Base-by-base conservation (phyloP, 129 eudicot genomes). In the Escallonia rubra region DNA sequence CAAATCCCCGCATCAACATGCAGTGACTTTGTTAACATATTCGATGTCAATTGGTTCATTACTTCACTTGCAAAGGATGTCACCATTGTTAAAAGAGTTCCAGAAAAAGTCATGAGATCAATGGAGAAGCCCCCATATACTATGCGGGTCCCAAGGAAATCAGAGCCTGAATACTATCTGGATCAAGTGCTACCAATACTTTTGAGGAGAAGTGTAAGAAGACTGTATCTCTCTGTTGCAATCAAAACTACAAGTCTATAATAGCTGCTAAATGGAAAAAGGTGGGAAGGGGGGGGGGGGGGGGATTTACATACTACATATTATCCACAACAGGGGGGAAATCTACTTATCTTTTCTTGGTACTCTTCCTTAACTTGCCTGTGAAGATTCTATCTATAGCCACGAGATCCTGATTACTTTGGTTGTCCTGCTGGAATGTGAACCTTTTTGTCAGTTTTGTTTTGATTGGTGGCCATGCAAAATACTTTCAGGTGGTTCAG, bases 121-220 rank as follows among this genome's bases (percentile, higher is more conserved):
- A 88, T 93, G 92, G 92, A 89, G 16, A 89, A 84, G 74, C 95
- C 95, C 43, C 98, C 98, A 11, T 93, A 93, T 64, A 93, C 96
- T n/a, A 93, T 93, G 98, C 95, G 98, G 14, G 98, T 93, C 64
- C 98, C 98, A 9, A 73, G 98, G 64, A 93, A 80, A 84, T 93
- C 98, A 40, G 96, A 90, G 65, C 92, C 98, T 56, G 87, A 79
- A 56, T 90, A 86, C 84, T 93, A 93, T 66, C 71, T 89, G 4
- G 88, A 89, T 61, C 83, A 86, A 84, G 98, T 93, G 5, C 63
- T 93, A 61, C 98, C 98, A 7, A 82, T 82, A 75, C 91, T 93
- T 41, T 8, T 66, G 68, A 84, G 90, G 77, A 84, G 98, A 82
- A 95, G 83, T 69, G 98, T 93, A 86, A 89, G 96, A 72, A 56